Evolutionary conservation across 106 monocot genomes (phyloP), one percentile per base, ranked within the genome.

Genomic region (Iris macrosiphon): DNA sequence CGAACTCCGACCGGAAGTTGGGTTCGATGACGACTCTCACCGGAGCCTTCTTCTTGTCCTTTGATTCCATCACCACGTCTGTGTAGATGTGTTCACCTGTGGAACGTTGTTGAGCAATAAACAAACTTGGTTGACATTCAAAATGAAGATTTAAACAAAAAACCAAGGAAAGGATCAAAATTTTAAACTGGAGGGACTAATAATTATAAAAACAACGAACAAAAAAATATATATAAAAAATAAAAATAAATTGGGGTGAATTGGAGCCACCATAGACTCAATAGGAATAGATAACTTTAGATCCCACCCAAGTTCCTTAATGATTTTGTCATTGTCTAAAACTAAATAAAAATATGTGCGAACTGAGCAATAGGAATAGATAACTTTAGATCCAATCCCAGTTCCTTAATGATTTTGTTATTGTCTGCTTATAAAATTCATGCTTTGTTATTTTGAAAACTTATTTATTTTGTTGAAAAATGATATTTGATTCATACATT

Each of bases 11-110:
- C 16, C 72, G 67, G 57, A 98, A 98, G 51, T 61, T 71, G 5
- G 70, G 70, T 72, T 98, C 96, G 27, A 98, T 68, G 38, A 96
- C 54, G 2, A 90, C 57, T 45, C 89, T 66, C 0, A 60, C 34
- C 7, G 81, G 73, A 0, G 15, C 50, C 39, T 57, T 79, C 38
- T 60, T 76, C 22, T 46, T 63, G 3, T 42, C 62, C 65, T 67
- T 74, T 8, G 87, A 30, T 32, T 61, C 69, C 23, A 66, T 47
- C 33, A 80, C 56, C 14, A 90, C 80, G 29, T 91, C 90, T 29
- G 91, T 53, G 50, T 78, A 98, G 16, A 38, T 75, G 64, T 98
- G 96, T 22, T 98, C 96, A 1, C 95, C 95, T 89, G 79, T 21
- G 16, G 16, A 45, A 32, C 39, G 18, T 28, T 37, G 25, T 12